A percentile compares a stretch with the other conserved stretches of the same genome.
Conservation (phyloP, 2,329 filamentous ascomycete species). For the Chrysosporium keratinophilum region DNA sequence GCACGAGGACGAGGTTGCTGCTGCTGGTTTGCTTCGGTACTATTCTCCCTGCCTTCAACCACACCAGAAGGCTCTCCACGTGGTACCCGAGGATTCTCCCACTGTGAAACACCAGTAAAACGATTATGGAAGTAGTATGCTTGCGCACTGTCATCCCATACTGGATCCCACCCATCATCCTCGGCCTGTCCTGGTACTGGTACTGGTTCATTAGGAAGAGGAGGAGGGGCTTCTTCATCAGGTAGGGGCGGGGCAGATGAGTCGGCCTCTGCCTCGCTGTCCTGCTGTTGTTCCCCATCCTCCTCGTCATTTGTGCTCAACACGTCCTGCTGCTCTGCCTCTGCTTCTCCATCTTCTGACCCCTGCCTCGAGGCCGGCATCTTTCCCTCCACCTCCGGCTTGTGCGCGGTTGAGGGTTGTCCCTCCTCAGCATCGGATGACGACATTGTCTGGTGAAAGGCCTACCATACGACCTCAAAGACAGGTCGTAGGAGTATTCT, state of each 20-base stretch:
- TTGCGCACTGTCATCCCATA: slow-evolving; percentile 60
- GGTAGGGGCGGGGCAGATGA: slow-evolving; percentile 33
- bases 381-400: slow-evolving; percentile 1
- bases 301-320: slow-evolving; percentile 12
- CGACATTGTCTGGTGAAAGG: background rate
- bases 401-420: background rate
- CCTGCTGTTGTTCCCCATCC: background rate
- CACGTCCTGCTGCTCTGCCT: background rate
- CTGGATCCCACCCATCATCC: slow-evolving; percentile 67
- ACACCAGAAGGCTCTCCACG: slow-evolving; percentile 23
- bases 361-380: too few species aligned
- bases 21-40: slow-evolving; percentile 30
- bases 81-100: slow-evolving; percentile 74
- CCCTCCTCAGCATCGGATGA: slow-evolving; percentile 2
- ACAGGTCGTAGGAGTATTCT: background rate
- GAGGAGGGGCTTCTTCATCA: slow-evolving; percentile 36
- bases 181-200: slow-evolving; percentile 36
- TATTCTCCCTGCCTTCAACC: slow-evolving; percentile 24
- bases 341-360: too few species aligned
- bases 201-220: slow-evolving; percentile 45
- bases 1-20: slow-evolving; percentile 31
- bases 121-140: slow-evolving; percentile 80
- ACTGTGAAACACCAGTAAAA: slow-evolving; percentile 63
- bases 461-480: slow-evolving; percentile 1
- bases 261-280: slow-evolving; percentile 14